Conservation (phyloP, 352 stramenopile genomes). For the Phytophthora brassicae region DNA sequence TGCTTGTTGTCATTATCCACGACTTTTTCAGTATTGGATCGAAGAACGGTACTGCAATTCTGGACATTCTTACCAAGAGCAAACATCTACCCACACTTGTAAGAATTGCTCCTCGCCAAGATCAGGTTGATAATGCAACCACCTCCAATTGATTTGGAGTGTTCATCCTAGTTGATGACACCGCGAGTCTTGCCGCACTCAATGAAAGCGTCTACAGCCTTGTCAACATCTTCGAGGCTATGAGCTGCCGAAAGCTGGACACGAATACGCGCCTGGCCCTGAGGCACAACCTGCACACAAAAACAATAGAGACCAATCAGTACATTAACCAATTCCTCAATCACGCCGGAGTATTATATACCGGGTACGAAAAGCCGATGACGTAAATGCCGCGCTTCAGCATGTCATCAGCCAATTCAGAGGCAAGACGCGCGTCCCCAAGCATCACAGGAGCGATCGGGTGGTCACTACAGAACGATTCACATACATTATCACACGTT, state of each 20-base stretch:
- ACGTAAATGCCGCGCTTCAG: conserved; percentile 94
- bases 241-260: conserved; percentile 92
- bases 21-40: conserved; percentile 39
- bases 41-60: conserved; percentile 46
- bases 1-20: no score
- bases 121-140: conserved; percentile 4
- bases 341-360: conserved; percentile 30
- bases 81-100: conserved; percentile 63
- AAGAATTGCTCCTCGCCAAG: conserved; percentile 31
- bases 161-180: conserved; percentile 52
- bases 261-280: conserved; percentile 91
- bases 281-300: conserved; percentile 80
- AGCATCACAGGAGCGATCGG: conserved; percentile 93
- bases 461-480: conserved; percentile 59
- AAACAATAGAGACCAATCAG: conserved; percentile 2
- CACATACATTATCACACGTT: conserved; percentile 7
- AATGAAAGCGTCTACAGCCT: conserved; percentile 92
- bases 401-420: conserved; percentile 90
- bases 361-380: conserved; percentile 94
- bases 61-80: conserved; percentile 44
- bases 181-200: conserved; percentile 84
- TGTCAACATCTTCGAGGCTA: conserved; percentile 91
- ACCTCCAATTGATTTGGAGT: conserved; percentile 18
- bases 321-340: neutral
- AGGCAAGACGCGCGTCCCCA: conserved; percentile 88